A percentile compares a stretch with the other conserved stretches of the same genome.
Conservation (phyloP, 1,284 basidiomycete genomes). For the Stygiomarasmius scandens region DNA sequence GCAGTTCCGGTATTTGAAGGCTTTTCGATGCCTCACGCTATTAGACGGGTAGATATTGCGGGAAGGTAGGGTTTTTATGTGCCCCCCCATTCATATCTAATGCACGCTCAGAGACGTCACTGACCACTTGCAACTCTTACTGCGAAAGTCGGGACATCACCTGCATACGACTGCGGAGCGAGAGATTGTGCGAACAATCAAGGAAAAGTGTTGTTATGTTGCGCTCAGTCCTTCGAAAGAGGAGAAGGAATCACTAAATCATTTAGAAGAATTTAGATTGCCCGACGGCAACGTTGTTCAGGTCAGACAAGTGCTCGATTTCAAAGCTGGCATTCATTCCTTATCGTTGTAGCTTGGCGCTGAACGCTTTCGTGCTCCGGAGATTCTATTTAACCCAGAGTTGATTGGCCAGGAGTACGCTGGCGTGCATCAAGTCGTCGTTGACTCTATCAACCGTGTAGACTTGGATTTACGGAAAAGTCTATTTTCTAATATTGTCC, state of each 20-base stretch:
- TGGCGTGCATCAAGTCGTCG: slow-evolving; percentile 95
- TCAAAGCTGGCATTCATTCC: slow-evolving; percentile 14
- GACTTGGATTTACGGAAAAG: slow-evolving; percentile 93
- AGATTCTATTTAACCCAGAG: slow-evolving; percentile 98
- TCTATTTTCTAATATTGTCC: slow-evolving; percentile 94
- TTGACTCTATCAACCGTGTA: slow-evolving; percentile 85
- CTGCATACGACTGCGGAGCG: slow-evolving; percentile 96
- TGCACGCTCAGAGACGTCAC: slow-evolving; percentile 81
- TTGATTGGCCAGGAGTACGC: slow-evolving; percentile 95
- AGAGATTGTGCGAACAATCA: slow-evolving; percentile 96
- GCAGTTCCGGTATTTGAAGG: slow-evolving; percentile 99
- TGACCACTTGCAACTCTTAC: slow-evolving; percentile 90
- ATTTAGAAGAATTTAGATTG: slow-evolving; percentile 88
- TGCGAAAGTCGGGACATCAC: slow-evolving; percentile 94
- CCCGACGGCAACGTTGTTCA: slow-evolving; percentile 95
- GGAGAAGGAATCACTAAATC: slow-evolving; percentile 85
- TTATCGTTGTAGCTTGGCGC: slow-evolving; percentile 72
- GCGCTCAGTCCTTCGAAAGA: slow-evolving; percentile 91
- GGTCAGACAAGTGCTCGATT: slow-evolving; percentile 49
- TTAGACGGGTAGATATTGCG: slow-evolving; percentile 93
- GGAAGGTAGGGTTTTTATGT: slow-evolving; percentile 65
- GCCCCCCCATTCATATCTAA: slow-evolving; percentile 15
- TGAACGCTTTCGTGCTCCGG: slow-evolving; percentile 96
- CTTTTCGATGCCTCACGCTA: slow-evolving; percentile 98
- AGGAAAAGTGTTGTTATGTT: slow-evolving; percentile 97